Evolutionary conservation across 2,329 filamentous ascomycete genomes (phyloP).

Genomic region (Ustulina deusta): DNA sequence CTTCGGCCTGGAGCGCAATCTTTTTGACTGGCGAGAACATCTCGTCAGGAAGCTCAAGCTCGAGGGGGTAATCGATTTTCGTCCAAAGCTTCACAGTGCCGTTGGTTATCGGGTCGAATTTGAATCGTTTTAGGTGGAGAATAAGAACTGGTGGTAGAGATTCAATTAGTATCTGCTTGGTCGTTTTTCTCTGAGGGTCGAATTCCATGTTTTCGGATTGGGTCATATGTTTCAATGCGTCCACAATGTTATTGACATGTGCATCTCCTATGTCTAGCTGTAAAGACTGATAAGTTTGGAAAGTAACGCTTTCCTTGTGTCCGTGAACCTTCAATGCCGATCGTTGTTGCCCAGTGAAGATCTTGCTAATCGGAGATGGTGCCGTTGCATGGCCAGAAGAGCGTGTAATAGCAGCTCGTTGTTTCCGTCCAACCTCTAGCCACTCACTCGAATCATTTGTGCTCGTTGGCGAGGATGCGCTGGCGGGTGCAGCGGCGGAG

Average conservation of each 20-base stretch:
- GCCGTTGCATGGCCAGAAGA: conserved; percentile 80
- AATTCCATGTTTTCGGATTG: conserved; percentile 73
- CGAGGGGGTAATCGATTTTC: conserved; percentile 93
- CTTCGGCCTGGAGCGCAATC: conserved; percentile 72
- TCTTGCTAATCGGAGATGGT: conserved; percentile 89
- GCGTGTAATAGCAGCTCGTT: conserved; percentile 86
- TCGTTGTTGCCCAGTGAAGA: conserved; percentile 91
- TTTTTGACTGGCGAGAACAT: conserved; percentile 83
- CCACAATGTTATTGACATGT: conserved; percentile 89
- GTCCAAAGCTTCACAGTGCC: conserved; percentile 99
- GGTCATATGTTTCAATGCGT: conserved; percentile 88
- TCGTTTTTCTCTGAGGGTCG: conserved; percentile 61
- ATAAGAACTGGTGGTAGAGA: conserved; percentile 91
- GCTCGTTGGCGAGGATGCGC: conserved; percentile 59
- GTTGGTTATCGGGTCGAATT: conserved; percentile 84
- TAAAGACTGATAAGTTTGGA: conserved; percentile 93
- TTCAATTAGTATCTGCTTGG: conserved; percentile 96
- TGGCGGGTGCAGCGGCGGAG: conserved; percentile 50
- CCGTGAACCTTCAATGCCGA: conserved; percentile 91
- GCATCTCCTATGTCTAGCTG: conserved; percentile 93
- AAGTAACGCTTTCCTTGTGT: conserved; percentile 88
- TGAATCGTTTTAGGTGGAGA: conserved; percentile 95
- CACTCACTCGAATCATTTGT: conserved; percentile 73
- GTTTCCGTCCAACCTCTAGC: conserved; percentile 94
- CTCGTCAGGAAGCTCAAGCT: conserved; percentile 92